Base-by-base conservation (phyloP, 2,329 filamentous ascomycete species). In the Ascochyta rabiei region DNA sequence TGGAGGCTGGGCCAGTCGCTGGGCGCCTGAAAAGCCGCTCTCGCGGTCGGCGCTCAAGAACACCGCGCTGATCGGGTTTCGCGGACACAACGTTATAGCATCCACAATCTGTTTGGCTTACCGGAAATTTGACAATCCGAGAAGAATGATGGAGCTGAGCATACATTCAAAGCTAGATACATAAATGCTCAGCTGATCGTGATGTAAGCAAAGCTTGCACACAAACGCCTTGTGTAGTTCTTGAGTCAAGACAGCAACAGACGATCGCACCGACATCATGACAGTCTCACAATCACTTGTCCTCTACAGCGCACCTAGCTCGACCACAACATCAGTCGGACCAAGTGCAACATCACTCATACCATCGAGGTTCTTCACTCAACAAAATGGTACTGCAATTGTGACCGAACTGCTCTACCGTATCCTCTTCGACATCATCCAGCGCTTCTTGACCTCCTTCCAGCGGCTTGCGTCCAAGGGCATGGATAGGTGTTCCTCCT, bases 351-450 rank as follows among this genome's bases (percentile, higher is more conserved):
- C 38, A 19, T 60, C 61, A 1, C 44, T 64, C 13, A 56, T 66
- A 26, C 45, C 59, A 5, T 59, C 56, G 9, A 48, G 38, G 33
- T 51, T 61, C 33, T 64, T 64, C 45, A 55, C 47, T 4, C 60
- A 56, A 19, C 60, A 60, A 44, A 68, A 67, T 31, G 64, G 65
- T 21, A 68, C 64, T 8, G 65, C 66, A 18, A 64, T 71, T 26
- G 65, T 62, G 15, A 69, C 69, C 2, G 67, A 72, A 44, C 58
- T 71, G 3, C 61, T 71, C 46, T 73, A 71, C 35, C 68, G 69
- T 42, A 38, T 73, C 28, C 64, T 73, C 35, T 46, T 64, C 45
- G 67, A 70, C 40, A 60, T 73, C 26, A 34, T 72, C 28, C 67
- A 70, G 49, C 65, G 67, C 21, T 28, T 70, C n/a, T 38, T 70